phyloP scores from a whole-genome alignment of 768 basidiomycete species.

The Favolaschia claudopus region DNA sequence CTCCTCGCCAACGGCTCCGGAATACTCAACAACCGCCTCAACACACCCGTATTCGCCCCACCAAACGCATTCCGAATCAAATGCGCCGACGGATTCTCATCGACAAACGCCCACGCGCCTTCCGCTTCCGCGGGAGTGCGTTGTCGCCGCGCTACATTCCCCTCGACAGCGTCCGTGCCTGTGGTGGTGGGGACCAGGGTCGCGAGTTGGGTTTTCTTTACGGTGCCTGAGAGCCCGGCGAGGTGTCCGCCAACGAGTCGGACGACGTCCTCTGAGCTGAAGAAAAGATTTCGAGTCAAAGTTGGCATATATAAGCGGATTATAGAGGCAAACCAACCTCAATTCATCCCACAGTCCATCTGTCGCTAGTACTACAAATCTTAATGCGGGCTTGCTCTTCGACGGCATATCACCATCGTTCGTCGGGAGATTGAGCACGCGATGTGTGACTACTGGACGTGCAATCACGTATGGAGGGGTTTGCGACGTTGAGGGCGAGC shows the following conservation, averaged over 20 bases:
- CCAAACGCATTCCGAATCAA: conserved; percentile 92
- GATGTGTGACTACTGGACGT: conserved; percentile 81
- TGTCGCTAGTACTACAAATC: conserved; percentile 90
- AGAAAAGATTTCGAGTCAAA: conserved; percentile 10
- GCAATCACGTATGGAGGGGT: conserved; percentile 95
- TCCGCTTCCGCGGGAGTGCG: conserved; percentile 36
- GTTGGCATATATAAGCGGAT: not conserved
- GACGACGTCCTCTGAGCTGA: conserved; percentile 85
- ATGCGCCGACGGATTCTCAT: conserved; percentile 82
- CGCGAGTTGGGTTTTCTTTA: conserved; percentile 66
- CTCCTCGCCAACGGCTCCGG: conserved; percentile 81
- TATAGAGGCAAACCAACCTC: conserved; percentile 40
- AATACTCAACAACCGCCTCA: conserved; percentile 77
- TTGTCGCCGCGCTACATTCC: conserved; percentile 57
- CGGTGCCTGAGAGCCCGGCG: conserved; percentile 68
- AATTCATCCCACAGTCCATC: conserved; percentile 83
- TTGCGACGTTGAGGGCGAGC: conserved; percentile 70
- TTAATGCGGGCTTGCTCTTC: conserved; percentile 40
- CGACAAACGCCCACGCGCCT: conserved; percentile 79
- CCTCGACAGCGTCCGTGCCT: conserved; percentile 67
- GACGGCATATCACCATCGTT: conserved; percentile 29
- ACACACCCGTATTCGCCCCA: conserved; percentile 68
- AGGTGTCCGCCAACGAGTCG: conserved; percentile 86
- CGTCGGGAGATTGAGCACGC: conserved; percentile 65
- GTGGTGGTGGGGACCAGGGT: conserved; percentile 61